Evolutionary conservation across 1,284 basidiomycete genomes (phyloP), one percentile per base, ranked within the genome.

Genomic region (Neonothopanus nambi): DNA sequence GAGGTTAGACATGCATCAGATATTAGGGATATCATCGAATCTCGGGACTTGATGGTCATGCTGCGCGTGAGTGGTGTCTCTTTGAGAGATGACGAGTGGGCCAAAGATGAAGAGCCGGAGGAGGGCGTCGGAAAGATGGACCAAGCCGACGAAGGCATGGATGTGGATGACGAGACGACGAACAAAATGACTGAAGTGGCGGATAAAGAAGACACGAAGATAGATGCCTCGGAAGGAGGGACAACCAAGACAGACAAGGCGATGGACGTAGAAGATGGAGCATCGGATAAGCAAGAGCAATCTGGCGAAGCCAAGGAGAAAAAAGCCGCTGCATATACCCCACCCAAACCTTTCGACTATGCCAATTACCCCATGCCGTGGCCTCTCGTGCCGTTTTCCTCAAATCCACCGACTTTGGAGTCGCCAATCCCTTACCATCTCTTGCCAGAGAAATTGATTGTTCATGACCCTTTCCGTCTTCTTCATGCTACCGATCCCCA

Each of bases 221-320:
- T 36, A 15, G 33, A 20, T 18, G 42, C 41, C 5, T 20, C 26
- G 13, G 8, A 13, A 30, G 33, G 20, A 11, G 23, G 23, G 17
- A 24, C 26, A 13, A 17, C 17, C 12, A 24, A 9, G 33, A 36
- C 13, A 11, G 43, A 17, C n/a, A n/a, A n/a, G n/a, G n/a, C n/a
- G n/a, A n/a, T n/a, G n/a, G 61, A 99, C 98, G 75, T 99, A 99
- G 71, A 99, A 96, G 48, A 98, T 95, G 7, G 92, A 95, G 70
- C 97, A 98, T 36, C 96, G 96, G 61, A 99, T 98, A 70, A n/a
- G n/a, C 5, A 28, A 28, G 5, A 13, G 9, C n/a, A n/a, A n/a
- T n/a, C 20, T 42, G 7, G 7, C 23, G 21, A 42, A 12, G 13
- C 36, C 13, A 1, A 23, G 26, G 18, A 37, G 11, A n/a, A 13